Base-by-base conservation (phyloP, 371 early-diverging fungal genomes). In the Mucor saturninus region DNA sequence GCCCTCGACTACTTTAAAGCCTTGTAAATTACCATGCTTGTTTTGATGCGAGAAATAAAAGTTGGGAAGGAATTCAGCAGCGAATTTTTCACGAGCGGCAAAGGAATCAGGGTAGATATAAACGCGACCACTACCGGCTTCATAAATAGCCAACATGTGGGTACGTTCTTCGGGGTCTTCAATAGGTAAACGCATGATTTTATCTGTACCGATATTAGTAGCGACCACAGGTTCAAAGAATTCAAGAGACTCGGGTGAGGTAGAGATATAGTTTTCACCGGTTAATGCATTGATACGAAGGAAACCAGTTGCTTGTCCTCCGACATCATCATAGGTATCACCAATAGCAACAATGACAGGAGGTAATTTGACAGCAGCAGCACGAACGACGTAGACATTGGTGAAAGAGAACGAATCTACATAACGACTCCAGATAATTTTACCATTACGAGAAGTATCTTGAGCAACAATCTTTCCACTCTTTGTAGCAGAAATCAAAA, bases 401-500 rank as follows among this genome's bases (percentile, higher is more conserved):
- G 74, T 68, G 52, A 89, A 83, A 0, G 78, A 68, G 21, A 83
- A 76, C 26, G 64, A 58, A 21, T 68, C 72, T 8, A 77, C 55
- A 52, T 77, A 77, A 15, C 79, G 67, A 21, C 87, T 83, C 98
- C 98, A 97, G 2, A 93, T 81, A 54, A 87, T 79, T 37, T 81
- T 67, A 1, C 95, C 96, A 43, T 82, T 79, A 45, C 73, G 81
- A 56, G 80, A 83, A 15, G 95, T 89, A 64, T 94, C 92, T 37
- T 95, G 81, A 3, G 95, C 96, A 30, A 91, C 77, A 4, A 97
- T 64, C 62, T 92, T 91, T 62, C 96, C 97, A 4, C 85, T 88
- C 5, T 67, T 59, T 5, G 95, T 86, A 15, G 83, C 89, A 57
- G 94, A 89, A 26, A 97, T 72, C 42, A 93, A 64, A 8, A 96